Evolutionary conservation across 148 eudicot genomes (phyloP), one percentile per base, ranked within the genome.

Genomic region (Cornus controversa): DNA sequence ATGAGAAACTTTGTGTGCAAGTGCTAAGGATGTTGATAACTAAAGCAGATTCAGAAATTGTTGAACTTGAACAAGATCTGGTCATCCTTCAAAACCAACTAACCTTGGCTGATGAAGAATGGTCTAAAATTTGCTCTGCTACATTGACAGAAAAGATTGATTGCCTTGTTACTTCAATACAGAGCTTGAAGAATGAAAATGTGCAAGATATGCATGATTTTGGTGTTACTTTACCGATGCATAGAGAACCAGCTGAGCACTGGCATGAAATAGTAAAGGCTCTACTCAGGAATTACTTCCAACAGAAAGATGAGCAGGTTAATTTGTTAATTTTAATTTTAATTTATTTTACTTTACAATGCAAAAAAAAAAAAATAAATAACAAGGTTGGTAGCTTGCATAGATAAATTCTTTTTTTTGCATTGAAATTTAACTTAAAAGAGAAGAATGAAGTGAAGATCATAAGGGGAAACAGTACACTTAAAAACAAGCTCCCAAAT

Each of bases 41-140:
- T 22, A 84, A 87, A 77, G 93, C 92, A 81, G 90, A 93, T 86
- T 67, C 75, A 67, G 95, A 93, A 66, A 87, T 91, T 77, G 68
- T 70, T 60, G 85, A 90, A 75, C 91, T 88, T 79, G 95, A 90
- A 86, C 87, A 93, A 78, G 91, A 90, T 80, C 28, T 91, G 66
- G 72, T 85, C 54, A 84, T 85, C 81, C 90, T 90, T 22, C 83
- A 82, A 45, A 81, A 87, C 79, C 92, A 88, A 76, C 89, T 87
- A 58, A 85, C 82, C 57, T 91, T 88, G 89, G 76, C 82, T 62
- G 84, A 89, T 84, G 81, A 69, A 77, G 78, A 82, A 67, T 90
- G 87, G 78, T 89, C 82, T 67, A 85, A 87, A 77, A 71, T 70
- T 25, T 81, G 83, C 69, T 80, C 81, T 74, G 79, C 78, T 81